Percentiles rank a stretch among this genome's conserved stretches.
These are phyloP conservation scores for Yamadazyma laniorum DNA, from an alignment of 805 yeast genomes.

Conservation along the genomic window DNA sequence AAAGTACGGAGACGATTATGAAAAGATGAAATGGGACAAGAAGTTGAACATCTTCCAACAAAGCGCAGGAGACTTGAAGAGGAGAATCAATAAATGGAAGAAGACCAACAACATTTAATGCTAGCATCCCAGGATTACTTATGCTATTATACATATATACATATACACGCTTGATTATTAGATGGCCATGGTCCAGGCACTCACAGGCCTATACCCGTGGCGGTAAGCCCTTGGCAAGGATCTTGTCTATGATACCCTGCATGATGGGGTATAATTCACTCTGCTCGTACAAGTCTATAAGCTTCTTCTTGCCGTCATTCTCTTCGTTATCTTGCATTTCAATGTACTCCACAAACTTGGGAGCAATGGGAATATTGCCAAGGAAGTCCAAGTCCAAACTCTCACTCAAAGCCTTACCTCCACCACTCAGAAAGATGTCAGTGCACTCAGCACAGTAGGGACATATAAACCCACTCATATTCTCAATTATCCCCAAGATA, in stretches of 20 bases:
- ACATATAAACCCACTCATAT: constrained; percentile 96
- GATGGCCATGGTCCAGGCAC: too few species aligned
- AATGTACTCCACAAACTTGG: constrained; percentile 82
- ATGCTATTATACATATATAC: too few species aligned
- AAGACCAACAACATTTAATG: constrained; percentile 29
- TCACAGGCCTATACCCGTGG: constrained; percentile 22
- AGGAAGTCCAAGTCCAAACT: constrained; percentile 63
- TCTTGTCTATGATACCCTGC: constrained; percentile 33
- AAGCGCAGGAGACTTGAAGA: constrained; percentile 77
- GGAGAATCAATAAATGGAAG: constrained; percentile 71
- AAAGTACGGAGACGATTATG: constrained; percentile 85
- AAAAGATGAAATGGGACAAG: constrained; percentile 89
- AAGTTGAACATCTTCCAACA: constrained; percentile 81
- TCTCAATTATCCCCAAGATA: constrained; percentile 85
- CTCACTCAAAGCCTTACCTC: constrained; percentile 74
- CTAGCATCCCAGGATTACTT: not conserved
- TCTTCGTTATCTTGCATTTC: constrained; percentile 49
- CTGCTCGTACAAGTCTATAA: constrained; percentile 34
- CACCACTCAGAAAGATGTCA: constrained; percentile 89
- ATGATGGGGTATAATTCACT: constrained; percentile 39
- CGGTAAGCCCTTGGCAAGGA: constrained; percentile 31
- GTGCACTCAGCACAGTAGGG: constrained; percentile 93
- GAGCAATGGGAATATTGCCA: constrained; percentile 93
- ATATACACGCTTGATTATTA: not conserved
- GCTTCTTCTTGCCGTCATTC: constrained; percentile 18